Percentiles rank a stretch among this genome's conserved stretches.
Conservation (phyloP, 2,329 filamentous ascomycete genomes). For the Stagonosporopsis chrysanthemi region DNA sequence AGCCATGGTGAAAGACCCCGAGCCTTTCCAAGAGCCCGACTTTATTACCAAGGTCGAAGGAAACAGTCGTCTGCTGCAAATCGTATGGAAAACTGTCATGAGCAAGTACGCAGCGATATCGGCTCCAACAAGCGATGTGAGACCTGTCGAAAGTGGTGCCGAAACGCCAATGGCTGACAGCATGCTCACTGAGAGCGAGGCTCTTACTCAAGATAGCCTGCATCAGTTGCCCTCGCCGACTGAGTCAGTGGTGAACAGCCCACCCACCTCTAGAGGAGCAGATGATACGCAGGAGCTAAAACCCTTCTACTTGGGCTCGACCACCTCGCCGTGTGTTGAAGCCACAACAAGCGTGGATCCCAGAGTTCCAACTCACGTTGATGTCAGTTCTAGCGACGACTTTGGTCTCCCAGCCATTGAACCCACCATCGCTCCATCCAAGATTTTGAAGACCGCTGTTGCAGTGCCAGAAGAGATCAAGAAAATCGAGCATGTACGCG, state of each 20-base stretch:
- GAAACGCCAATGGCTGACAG: conserved; percentile 11
- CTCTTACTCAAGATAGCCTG: not conserved
- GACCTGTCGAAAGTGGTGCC: not conserved
- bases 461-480: not conserved
- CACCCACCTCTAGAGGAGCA: not conserved
- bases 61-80: conserved; percentile 34
- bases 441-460: not conserved
- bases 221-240: conserved; percentile 11
- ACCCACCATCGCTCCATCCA: not conserved
- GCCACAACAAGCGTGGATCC: too few species aligned
- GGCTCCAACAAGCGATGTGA: not conserved
- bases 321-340: not conserved
- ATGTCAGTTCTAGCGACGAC: not conserved
- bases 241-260: conserved; percentile 3
- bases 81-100: conserved; percentile 41
- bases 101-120: conserved; percentile 23
- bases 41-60: conserved; percentile 39
- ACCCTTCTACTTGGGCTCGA: not conserved
- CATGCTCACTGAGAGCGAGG: conserved; percentile 13
- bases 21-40: conserved; percentile 31
- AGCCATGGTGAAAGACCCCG: conserved; percentile 31
- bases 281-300: not conserved
- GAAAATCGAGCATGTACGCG: not conserved
- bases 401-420: conserved; percentile 12
- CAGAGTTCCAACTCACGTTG: not conserved